phyloP scores from a whole-genome alignment of 495 filamentous ascomycete genomes.

The Hyaloscypha finlandica region DNA sequence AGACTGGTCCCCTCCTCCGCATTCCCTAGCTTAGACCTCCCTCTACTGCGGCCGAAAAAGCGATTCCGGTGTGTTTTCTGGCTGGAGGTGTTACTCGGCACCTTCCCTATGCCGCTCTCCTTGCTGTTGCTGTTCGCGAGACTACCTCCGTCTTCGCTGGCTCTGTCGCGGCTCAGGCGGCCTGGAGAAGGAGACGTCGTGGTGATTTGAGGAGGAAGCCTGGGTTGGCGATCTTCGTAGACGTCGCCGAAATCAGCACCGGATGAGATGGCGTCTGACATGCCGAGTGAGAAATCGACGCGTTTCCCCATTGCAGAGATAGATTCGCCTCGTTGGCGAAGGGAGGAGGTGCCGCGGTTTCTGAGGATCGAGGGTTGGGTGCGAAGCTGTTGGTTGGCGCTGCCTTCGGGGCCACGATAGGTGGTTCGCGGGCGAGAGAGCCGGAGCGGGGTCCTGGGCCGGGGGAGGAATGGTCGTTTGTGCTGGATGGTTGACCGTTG shows the following conservation, averaged over 20 bases:
- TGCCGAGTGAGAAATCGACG: conserved; percentile 77
- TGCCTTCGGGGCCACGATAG: conserved; percentile 50
- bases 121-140: conserved; percentile 11
- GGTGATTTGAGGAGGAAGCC: conserved; percentile 20
- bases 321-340: conserved; percentile 56
- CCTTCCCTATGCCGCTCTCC: conserved; percentile 7
- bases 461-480: background rate
- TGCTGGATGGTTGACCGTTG: background rate
- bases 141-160: conserved; percentile 8
- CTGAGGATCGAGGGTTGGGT: conserved; percentile 56
- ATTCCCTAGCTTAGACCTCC: conserved; percentile 23
- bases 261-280: conserved; percentile 54
- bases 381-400: background rate
- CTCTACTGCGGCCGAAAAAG: conserved; percentile 34
- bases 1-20: conserved; percentile 33
- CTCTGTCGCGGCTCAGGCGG: background rate
- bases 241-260: conserved; percentile 69
- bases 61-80: conserved; percentile 38
- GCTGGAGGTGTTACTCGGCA: conserved; percentile 20
- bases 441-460: conserved; percentile 26
- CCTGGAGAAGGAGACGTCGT: conserved; percentile 17
- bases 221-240: conserved; percentile 52
- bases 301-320: conserved; percentile 63
- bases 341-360: conserved; percentile 42
- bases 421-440: conserved; percentile 30